Evolutionary conservation across 1,284 basidiomycete genomes (phyloP).

Genomic region (Irpex rosettiformis): DNA sequence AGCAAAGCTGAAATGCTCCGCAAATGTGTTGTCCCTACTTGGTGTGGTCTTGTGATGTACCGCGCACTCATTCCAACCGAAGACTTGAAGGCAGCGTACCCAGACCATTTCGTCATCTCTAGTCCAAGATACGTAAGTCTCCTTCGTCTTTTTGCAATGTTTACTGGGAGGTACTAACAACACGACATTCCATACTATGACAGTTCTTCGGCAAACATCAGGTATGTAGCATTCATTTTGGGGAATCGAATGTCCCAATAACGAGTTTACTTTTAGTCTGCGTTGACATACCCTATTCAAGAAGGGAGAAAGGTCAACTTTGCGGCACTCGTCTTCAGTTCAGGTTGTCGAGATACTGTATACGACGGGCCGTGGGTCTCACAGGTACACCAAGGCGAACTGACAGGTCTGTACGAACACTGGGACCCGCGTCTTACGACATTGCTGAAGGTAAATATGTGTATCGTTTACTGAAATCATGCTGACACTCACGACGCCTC

Average conservation of each 20-base stretch:
- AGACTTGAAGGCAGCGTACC: not conserved
- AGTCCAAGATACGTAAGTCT: conserved; percentile 14
- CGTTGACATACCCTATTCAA: conserved; percentile 47
- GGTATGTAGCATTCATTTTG: conserved; percentile 4
- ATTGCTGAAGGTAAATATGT: conserved; percentile 22
- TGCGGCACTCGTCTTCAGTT: conserved; percentile 40
- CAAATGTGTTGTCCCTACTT: conserved; percentile 10
- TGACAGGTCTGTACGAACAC: conserved; percentile 32
- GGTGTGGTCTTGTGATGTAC: conserved; percentile 18
- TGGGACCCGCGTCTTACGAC: conserved; percentile 48
- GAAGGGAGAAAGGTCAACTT: conserved; percentile 45
- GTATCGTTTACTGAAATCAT: not conserved
- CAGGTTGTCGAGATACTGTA: conserved; percentile 36
- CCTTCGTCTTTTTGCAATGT: too few species aligned
- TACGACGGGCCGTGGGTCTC: conserved; percentile 44
- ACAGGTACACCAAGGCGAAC: conserved; percentile 32
- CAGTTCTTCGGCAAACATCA: conserved; percentile 17
- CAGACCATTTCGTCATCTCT: conserved; percentile 12
- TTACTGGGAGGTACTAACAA: too few species aligned
- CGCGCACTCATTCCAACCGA: conserved; percentile 13
- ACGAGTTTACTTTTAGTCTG: conserved; percentile 31
- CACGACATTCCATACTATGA: not conserved
- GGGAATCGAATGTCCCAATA: not conserved
- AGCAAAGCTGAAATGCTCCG: not conserved
- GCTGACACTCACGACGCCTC: not conserved